Evolutionary conservation across 2,329 filamentous ascomycete species (phyloP), one percentile per base, ranked within the genome.

Genomic region (Diaporthe destruens): DNA sequence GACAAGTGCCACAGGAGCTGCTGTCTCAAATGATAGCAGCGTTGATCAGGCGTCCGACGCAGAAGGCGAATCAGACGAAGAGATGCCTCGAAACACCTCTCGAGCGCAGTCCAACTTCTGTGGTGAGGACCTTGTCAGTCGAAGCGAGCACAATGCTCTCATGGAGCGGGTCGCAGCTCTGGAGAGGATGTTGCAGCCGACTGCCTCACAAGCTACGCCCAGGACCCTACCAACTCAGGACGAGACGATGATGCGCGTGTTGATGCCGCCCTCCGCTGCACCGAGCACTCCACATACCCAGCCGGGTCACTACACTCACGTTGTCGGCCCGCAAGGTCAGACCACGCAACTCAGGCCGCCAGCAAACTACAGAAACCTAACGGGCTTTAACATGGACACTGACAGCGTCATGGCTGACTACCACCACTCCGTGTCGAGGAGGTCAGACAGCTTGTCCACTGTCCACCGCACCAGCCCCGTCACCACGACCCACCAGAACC

Each of bases 131-230:
- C 2, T 69, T 29, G 59, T 72, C n/a, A 72, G 39, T 16, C 53
- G 67, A 20, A 55, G 57, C 53, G 66, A 75, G 34, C 70, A 74
- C 36, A 59, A 66, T 8, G 63, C 73, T 34, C 54, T 75, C 12
- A 59, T 55, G 39, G 72, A 65, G 29, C 67, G 73, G 34, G 63
- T 75, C 20, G 29, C 61, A 55, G 57, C 69, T 18, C 68, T 75
- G 9, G 73, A 75, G 71, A 70, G 65, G 29, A 59, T 66, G 36
- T 18, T 70, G 34, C 39, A 67, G 23, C 47, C 49, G 6, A 11
- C n/a, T 4, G 53, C 55, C 12, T 39, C 57, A 16, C 57, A 70
- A 7, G 59, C 65, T 32, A 72, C 71, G 1, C 72, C 72, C 5
- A 66, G 72, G 54, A 72, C 49, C 25, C 32, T 74, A 54, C 72